Conservation (phyloP, 148 eudicot species). For the Vaccinium macrocarpon region DNA sequence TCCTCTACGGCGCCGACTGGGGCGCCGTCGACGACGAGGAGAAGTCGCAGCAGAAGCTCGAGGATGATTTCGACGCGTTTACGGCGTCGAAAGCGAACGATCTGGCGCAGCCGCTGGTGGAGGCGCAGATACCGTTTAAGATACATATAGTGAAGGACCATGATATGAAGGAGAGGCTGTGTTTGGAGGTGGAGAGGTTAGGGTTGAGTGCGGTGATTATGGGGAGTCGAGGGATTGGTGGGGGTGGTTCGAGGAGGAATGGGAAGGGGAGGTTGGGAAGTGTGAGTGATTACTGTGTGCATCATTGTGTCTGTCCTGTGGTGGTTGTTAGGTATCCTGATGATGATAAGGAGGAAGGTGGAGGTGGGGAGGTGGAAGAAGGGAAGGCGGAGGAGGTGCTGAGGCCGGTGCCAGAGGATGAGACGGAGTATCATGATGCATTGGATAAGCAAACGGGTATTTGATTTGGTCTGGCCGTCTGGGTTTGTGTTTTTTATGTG, state of each 20-base stretch:
- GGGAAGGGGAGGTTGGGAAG: conserved; percentile 46
- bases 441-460: conserved; percentile 38
- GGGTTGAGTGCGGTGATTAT: conserved; percentile 62
- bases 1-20: conserved; percentile 77
- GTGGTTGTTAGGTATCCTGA: conserved; percentile 64
- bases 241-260: conserved; percentile 31
- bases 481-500: background rate
- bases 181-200: conserved; percentile 65
- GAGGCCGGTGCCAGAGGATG: conserved; percentile 40
- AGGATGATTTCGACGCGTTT: conserved; percentile 52
- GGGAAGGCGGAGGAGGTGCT: background rate
- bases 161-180: conserved; percentile 68
- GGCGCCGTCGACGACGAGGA: conserved; percentile 36
- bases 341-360: conserved; percentile 22
- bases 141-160: conserved; percentile 63
- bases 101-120: conserved; percentile 48
- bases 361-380: background rate
- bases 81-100: conserved; percentile 40
- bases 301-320: conserved; percentile 62
- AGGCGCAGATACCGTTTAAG: conserved; percentile 47
- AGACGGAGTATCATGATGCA: conserved; percentile 38
- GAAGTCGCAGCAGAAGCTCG: conserved; percentile 38
- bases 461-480: too few relatives aligned
- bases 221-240: conserved; percentile 68
- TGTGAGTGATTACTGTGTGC: conserved; percentile 70